Evolutionary conservation across 179 eudicot genomes (phyloP).

Genomic region (Amaranthus tricolor): DNA sequence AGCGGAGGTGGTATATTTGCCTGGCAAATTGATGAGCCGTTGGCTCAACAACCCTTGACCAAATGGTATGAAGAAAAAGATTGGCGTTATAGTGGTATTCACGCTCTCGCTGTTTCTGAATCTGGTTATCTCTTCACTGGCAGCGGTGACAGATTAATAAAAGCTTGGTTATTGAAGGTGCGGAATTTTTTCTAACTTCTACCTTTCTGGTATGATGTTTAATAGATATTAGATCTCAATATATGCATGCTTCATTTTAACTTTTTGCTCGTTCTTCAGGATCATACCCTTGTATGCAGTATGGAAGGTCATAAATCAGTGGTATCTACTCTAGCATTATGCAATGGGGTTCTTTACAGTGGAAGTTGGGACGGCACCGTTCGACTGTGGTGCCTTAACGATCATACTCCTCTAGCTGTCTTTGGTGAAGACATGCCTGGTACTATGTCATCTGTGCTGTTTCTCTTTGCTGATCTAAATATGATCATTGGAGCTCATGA

Average conservation of each 20-base stretch:
- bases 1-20: conserved; percentile 75
- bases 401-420: conserved; percentile 75
- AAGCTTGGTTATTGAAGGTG: conserved; percentile 86
- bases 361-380: conserved; percentile 99
- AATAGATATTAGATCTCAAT: neutral
- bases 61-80: conserved; percentile 70
- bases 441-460: conserved; percentile 53
- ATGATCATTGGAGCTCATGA: conserved; percentile 61
- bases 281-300: conserved; percentile 49
- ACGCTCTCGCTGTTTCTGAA: conserved; percentile 72
- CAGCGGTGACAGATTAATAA: conserved; percentile 81
- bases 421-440: conserved; percentile 65
- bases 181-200: conserved; percentile 1
- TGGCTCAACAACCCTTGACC: conserved; percentile 55
- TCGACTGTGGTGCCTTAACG: conserved; percentile 77
- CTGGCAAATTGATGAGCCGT: conserved; percentile 58
- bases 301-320: conserved; percentile 93
- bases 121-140: conserved; percentile 70
- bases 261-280: conserved; percentile 38
- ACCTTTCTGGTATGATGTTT: neutral
- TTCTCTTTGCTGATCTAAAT: conserved; percentile 56
- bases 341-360: conserved; percentile 70
- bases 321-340: conserved; percentile 62
- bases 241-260: neutral
- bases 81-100: conserved; percentile 97